Evolutionary conservation across 2,329 filamentous ascomycete species (phyloP).

Genomic region (Pyricularia pennisetigena): DNA sequence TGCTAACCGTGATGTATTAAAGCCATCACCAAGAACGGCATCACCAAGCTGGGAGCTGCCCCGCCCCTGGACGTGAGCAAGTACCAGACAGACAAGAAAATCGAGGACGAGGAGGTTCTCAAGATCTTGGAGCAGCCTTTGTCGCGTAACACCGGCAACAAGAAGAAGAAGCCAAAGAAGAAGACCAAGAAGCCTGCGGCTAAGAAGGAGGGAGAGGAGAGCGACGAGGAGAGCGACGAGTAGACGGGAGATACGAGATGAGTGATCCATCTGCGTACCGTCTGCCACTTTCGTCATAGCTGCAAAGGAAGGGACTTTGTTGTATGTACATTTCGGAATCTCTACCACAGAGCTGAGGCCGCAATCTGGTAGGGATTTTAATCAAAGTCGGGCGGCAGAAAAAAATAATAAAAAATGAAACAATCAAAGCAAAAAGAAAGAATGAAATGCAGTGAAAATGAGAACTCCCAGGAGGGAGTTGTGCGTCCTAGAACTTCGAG

Average conservation of each 20-base stretch:
- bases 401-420: constrained; percentile 1
- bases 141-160: constrained; percentile 79
- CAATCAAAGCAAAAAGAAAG: constrained; percentile 7
- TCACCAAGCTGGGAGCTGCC: constrained; percentile 75
- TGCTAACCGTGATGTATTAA: constrained; percentile 3
- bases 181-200: constrained; percentile 44
- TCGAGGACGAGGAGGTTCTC: constrained; percentile 88
- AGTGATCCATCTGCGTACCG: not conserved
- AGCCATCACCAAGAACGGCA: constrained; percentile 94
- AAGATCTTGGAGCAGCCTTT: constrained; percentile 88
- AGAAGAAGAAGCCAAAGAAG: constrained; percentile 85
- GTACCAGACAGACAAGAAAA: constrained; percentile 95
- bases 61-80: constrained; percentile 68
- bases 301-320: not conserved
- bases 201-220: constrained; percentile 20
- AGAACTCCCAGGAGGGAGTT: constrained; percentile 2
- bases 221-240: constrained; percentile 24
- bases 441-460: constrained; percentile 6
- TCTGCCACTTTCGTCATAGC: not conserved
- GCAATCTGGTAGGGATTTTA: not conserved
- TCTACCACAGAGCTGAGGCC: not conserved
- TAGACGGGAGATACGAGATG: not conserved
- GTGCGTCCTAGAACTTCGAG: not conserved
- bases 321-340: not conserved
- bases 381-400: not conserved